phyloP scores from a whole-genome alignment of 441 rosid genomes.

The Iberis amara region DNA sequence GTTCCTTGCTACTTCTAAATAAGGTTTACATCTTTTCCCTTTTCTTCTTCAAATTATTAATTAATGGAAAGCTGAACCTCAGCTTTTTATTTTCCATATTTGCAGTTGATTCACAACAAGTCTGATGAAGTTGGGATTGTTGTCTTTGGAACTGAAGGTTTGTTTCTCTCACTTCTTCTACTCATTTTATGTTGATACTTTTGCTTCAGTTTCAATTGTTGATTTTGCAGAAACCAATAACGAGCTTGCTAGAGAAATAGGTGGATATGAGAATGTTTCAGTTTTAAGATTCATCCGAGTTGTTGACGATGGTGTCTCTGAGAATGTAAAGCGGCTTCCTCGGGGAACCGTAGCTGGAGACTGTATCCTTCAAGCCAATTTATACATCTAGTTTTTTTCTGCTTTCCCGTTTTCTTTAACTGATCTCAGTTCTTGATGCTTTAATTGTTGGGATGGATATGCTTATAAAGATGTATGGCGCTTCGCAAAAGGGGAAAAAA shows the following conservation, averaged over 20 bases:
- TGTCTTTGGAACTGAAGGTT: conserved; percentile 87
- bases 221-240: conserved; percentile 48
- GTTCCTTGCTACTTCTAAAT: conserved; percentile 65
- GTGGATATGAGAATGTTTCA: conserved; percentile 69
- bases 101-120: conserved; percentile 71
- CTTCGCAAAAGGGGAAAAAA: conserved; percentile 65
- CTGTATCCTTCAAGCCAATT: conserved; percentile 55
- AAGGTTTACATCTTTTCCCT: conserved; percentile 42
- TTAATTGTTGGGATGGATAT: conserved; percentile 92
- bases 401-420: conserved; percentile 43
- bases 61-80: not conserved
- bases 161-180: conserved; percentile 31
- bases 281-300: conserved; percentile 61
- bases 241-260: conserved; percentile 72
- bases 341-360: conserved; percentile 74
- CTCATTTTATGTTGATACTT: not conserved
- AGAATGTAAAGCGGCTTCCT: conserved; percentile 49
- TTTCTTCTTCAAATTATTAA: not conserved
- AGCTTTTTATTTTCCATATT: not conserved
- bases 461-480: conserved; percentile 68
- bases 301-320: conserved; percentile 58
- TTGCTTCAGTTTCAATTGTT: not conserved
- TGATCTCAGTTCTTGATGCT: conserved; percentile 73
- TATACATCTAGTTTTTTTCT: not conserved
- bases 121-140: conserved; percentile 82